Percentiles rank a stretch among this genome's conserved stretches.
Conservation (phyloP, 2,329 filamentous ascomycete species). For the Colletotrichum liaoningense region DNA sequence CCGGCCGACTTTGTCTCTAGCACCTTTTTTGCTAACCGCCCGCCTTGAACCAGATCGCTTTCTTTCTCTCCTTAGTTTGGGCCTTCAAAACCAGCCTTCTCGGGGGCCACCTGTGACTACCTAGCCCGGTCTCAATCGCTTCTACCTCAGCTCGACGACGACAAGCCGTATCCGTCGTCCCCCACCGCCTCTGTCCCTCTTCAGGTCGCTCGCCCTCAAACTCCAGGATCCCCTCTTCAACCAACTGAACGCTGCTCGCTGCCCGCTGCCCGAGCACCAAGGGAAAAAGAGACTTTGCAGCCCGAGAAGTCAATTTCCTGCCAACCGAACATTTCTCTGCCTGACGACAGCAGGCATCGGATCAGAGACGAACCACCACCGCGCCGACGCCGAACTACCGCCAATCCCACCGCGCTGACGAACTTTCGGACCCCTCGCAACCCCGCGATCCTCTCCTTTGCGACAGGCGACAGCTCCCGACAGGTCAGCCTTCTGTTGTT, state of each 20-base stretch:
- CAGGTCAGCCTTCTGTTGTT: neutral
- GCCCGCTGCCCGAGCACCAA: neutral
- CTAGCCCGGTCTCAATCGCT: neutral
- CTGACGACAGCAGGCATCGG: neutral
- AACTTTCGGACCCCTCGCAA: neutral
- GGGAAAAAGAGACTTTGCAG: neutral
- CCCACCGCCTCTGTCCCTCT: constrained; percentile 9
- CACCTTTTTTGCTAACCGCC: constrained; percentile 16
- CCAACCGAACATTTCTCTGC: neutral
- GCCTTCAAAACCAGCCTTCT: neutral
- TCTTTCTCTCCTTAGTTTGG: neutral
- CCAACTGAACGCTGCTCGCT: neutral
- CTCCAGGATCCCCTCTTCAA: constrained; percentile 18
- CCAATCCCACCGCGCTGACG: neutral
- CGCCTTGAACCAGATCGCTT: constrained; percentile 6
- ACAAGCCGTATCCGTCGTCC: constrained; percentile 11
- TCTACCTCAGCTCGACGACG: neutral
- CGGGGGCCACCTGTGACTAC: neutral
- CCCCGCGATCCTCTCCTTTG: neutral
- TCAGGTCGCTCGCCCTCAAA: neutral
- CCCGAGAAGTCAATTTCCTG: neutral
- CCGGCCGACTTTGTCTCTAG: constrained; percentile 2
- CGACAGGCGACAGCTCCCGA: neutral
- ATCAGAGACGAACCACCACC: neutral
- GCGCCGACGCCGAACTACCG: neutral